Evolutionary conservation across 768 basidiomycete species (phyloP).

Genomic region (Phanerochaete carnosa): DNA sequence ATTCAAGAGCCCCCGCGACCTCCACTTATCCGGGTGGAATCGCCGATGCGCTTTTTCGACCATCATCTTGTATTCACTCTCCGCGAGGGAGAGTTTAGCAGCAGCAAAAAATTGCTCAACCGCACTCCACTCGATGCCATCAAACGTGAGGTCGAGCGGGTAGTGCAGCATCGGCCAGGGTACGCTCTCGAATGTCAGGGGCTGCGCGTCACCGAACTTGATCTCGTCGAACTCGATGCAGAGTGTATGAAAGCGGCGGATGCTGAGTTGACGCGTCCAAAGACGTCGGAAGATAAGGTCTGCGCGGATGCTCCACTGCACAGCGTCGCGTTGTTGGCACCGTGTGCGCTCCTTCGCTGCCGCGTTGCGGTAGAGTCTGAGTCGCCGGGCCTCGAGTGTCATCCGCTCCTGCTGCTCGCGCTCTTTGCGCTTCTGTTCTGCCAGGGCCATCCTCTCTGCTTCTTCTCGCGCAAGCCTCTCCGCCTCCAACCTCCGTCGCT

Average conservation of each 20-base stretch:
- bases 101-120: constrained; percentile 72
- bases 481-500: background rate
- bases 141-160: constrained; percentile 49
- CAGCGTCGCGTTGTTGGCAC: background rate
- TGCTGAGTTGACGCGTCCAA: constrained; percentile 63
- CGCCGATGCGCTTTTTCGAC: constrained; percentile 67
- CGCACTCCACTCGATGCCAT: constrained; percentile 64
- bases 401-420: background rate
- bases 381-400: background rate
- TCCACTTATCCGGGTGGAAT: constrained; percentile 82
- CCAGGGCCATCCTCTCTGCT: background rate
- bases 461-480: background rate
- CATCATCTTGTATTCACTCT: constrained; percentile 59
- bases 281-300: background rate
- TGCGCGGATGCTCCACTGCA: background rate
- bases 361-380: background rate
- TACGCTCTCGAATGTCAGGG: constrained; percentile 56
- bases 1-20: constrained; percentile 57
- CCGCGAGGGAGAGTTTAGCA: constrained; percentile 45
- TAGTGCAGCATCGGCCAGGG: constrained; percentile 73
- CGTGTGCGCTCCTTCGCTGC: background rate
- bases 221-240: constrained; percentile 60
- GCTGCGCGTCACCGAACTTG: constrained; percentile 50
- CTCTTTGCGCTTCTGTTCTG: background rate
- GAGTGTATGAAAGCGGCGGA: constrained; percentile 63